phyloP scores from a whole-genome alignment of 2,329 filamentous ascomycete genomes.

The Sporothrix globosa region DNA sequence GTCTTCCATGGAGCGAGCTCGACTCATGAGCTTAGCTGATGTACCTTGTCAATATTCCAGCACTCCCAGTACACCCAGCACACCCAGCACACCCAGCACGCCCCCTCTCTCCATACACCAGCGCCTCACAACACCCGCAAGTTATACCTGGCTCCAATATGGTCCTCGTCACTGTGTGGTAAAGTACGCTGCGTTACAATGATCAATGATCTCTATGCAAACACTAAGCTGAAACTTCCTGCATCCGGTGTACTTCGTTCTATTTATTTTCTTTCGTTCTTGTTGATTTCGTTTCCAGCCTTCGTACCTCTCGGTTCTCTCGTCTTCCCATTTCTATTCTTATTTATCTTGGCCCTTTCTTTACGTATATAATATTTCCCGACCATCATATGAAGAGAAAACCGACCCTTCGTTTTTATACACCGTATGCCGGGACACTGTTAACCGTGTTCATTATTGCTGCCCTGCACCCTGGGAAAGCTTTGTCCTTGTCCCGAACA shows the following conservation, averaged over 20 bases:
- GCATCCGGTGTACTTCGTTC: not conserved
- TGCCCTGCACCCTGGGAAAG: slow-evolving; percentile 9
- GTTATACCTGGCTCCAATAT: slow-evolving; percentile 5
- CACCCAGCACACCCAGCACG: not conserved
- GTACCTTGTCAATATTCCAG: not conserved
- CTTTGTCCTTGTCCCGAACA: not conserved
- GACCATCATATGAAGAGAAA: slow-evolving; percentile 39
- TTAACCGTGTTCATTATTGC: not conserved
- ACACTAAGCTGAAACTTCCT: not conserved
- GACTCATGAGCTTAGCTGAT: slow-evolving; percentile 31
- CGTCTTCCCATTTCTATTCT: slow-evolving; percentile 1
- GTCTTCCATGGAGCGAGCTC: slow-evolving; percentile 18
- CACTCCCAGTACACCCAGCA: not conserved
- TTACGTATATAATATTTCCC: slow-evolving; percentile 22
- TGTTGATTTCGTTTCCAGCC: not conserved
- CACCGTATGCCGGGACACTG: slow-evolving; percentile 34
- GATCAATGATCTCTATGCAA: not conserved
- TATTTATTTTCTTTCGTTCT: not conserved
- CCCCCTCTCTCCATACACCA: not conserved
- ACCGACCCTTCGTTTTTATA: slow-evolving; percentile 34
- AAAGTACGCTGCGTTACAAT: not conserved
- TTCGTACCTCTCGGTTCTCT: slow-evolving; percentile 33
- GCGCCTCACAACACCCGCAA: not conserved
- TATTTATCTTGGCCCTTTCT: not conserved
- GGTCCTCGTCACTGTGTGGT: slow-evolving; percentile 19